These are phyloP conservation scores for Ceratocystis smalleyi DNA, from an alignment of 2,329 filamentous ascomycete species.

Conservation along the genomic window DNA sequence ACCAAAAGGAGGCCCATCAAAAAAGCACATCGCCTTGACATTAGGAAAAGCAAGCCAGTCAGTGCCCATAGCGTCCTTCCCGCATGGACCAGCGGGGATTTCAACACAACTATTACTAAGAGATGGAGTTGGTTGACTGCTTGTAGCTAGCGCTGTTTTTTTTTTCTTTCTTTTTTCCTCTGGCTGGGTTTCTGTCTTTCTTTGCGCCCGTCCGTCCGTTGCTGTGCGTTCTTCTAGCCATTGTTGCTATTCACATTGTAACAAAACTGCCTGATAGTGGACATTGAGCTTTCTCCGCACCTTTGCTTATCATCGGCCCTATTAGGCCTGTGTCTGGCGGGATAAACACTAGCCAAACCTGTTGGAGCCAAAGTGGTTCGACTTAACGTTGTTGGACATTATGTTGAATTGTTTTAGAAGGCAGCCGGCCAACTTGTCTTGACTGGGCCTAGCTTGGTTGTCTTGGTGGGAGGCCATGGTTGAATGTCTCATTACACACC, in stretches of 20 bases:
- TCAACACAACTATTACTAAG: background rate
- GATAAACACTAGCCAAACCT: background rate
- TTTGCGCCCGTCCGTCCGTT: no score
- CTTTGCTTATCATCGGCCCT: background rate
- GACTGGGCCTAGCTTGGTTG: background rate
- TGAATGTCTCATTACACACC: background rate
- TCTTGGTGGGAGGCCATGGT: background rate
- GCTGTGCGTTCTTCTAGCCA: no score
- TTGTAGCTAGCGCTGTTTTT: background rate
- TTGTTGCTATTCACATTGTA: background rate
- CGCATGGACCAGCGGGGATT: background rate
- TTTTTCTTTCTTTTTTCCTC: background rate
- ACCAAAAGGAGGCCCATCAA: background rate
- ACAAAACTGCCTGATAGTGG: background rate
- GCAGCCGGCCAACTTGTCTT: background rate
- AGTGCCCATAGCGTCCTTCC: background rate
- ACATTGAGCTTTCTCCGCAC: background rate
- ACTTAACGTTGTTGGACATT: background rate
- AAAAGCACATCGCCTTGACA: slow-evolving; percentile 1
- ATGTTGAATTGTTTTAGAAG: background rate
- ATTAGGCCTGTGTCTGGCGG: background rate
- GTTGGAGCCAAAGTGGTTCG: background rate
- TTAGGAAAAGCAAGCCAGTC: background rate
- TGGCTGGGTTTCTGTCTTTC: no score
- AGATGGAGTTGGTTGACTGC: background rate